A percentile compares a stretch with the other conserved stretches of the same genome.
These are phyloP conservation scores for Lantana camara DNA, from an alignment of 257 asterid genomes.

Conservation along the genomic window DNA sequence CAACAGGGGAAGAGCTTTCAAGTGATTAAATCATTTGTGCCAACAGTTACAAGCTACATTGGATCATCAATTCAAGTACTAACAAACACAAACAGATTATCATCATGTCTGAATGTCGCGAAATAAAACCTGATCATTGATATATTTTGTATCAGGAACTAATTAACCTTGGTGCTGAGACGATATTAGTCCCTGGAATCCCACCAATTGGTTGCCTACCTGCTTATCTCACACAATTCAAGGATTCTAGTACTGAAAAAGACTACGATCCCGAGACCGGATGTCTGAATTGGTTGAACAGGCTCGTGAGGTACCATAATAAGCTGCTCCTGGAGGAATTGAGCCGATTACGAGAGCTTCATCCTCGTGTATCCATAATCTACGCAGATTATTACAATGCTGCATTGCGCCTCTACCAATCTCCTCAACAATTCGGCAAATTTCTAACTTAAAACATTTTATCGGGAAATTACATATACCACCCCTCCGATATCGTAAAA, in stretches of 20 bases:
- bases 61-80: conserved; percentile 33
- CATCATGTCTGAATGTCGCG: no score
- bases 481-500: no score
- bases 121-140: not conserved
- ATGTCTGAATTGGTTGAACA: conserved; percentile 58
- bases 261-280: conserved; percentile 50
- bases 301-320: conserved; percentile 42
- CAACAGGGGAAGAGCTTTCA: not conserved
- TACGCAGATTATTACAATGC: conserved; percentile 59
- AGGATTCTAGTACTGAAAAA: not conserved
- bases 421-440: conserved; percentile 35
- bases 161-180: conserved; percentile 48
- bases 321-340: conserved; percentile 41
- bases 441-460: not conserved
- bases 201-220: conserved; percentile 54
- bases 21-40: conserved; percentile 32
- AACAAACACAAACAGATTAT: not conserved
- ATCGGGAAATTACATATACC: no score
- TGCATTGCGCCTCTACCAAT: conserved; percentile 34
- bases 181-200: conserved; percentile 55
- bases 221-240: conserved; percentile 30
- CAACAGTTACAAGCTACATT: conserved; percentile 28
- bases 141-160: conserved; percentile 35
- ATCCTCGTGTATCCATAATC: conserved; percentile 45
- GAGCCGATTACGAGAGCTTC: conserved; percentile 25